Conservation (phyloP, 2,329 filamentous ascomycete genomes). For the Aspergillus ochraceoroseus region DNA sequence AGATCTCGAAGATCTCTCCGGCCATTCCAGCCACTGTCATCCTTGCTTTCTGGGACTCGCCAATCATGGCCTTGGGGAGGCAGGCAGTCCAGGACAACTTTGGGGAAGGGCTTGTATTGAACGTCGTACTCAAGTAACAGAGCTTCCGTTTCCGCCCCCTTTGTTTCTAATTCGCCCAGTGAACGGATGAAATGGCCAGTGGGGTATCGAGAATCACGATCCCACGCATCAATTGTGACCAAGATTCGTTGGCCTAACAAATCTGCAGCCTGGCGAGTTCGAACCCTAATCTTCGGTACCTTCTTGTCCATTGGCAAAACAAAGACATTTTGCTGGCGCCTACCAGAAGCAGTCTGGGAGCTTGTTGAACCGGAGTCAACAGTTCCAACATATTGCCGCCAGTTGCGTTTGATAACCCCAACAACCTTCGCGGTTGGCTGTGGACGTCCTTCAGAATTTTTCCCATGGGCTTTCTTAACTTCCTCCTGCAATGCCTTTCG, state of each 20-base stretch:
- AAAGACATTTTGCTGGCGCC: conserved; percentile 88
- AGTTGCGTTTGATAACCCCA: conserved; percentile 89
- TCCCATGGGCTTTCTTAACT: conserved; percentile 77
- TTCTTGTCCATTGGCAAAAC: conserved; percentile 97
- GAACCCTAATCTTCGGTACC: conserved; percentile 89
- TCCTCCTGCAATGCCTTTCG: conserved; percentile 83
- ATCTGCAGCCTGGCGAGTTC: conserved; percentile 83
- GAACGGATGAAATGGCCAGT: conserved; percentile 91
- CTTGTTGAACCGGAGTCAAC: conserved; percentile 82
- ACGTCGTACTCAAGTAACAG: conserved; percentile 93
- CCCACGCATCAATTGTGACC: conserved; percentile 93
- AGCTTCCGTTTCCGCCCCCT: conserved; percentile 96
- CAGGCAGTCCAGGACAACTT: conserved; percentile 88
- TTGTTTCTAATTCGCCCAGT: conserved; percentile 87
- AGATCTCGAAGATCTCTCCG: conserved; percentile 78
- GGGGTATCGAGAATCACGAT: conserved; percentile 86
- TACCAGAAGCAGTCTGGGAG: conserved; percentile 66
- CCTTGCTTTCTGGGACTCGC: conserved; percentile 74
- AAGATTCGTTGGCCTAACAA: conserved; percentile 86
- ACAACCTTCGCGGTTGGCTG: conserved; percentile 92
- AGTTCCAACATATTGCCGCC: conserved; percentile 96
- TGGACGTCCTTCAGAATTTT: conserved; percentile 67
- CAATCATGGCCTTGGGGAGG: conserved; percentile 88
- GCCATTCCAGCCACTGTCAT: conserved; percentile 81
- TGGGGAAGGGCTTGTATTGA: conserved; percentile 94